Evolutionary conservation across 164 flowering plant species (phyloP).

Genomic region (Liriodendron chinense): DNA sequence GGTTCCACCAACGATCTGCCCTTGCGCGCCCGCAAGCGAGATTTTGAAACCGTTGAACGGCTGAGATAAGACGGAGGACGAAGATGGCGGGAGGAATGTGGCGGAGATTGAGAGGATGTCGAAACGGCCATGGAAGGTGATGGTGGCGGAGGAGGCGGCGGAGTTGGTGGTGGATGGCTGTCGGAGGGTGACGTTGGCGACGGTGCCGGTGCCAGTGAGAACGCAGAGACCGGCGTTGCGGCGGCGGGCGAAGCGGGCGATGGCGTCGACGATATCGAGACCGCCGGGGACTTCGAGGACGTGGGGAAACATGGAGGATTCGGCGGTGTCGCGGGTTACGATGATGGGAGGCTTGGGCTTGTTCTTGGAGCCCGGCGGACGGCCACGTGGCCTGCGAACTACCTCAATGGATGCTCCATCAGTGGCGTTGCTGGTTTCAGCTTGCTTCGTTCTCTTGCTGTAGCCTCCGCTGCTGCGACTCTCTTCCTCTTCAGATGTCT

Average conservation of each 20-base stretch:
- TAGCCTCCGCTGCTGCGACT: constrained; percentile 27
- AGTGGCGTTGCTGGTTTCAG: constrained; percentile 6
- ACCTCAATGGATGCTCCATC: constrained; percentile 63
- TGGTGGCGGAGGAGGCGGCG: constrained; percentile 37
- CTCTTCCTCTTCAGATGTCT: constrained; percentile 44
- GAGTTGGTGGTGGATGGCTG: constrained; percentile 52
- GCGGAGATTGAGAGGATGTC: constrained; percentile 73
- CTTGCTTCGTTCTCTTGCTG: constrained; percentile 10
- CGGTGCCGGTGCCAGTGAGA: constrained; percentile 58
- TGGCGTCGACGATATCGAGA: constrained; percentile 45
- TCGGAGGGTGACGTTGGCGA: constrained; percentile 66
- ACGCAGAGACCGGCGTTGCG: constrained; percentile 51
- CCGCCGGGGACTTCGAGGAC: constrained; percentile 59
- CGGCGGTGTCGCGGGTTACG: constrained; percentile 49
- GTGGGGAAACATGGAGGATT: constrained; percentile 59
- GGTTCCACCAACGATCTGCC: constrained; percentile 69
- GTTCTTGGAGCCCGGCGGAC: constrained; percentile 82
- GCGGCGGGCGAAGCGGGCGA: constrained; percentile 46
- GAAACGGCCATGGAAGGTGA: constrained; percentile 70
- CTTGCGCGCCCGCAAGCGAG: constrained; percentile 67
- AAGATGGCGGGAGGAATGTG: constrained; percentile 39
- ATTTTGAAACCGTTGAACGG: constrained; percentile 33
- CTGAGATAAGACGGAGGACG: constrained; percentile 10
- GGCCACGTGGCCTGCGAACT: constrained; percentile 56
- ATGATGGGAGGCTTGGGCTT: constrained; percentile 63